These are phyloP conservation scores for Gossypium turneri DNA, from an alignment of 345 rosid species.

Conservation along the genomic window DNA sequence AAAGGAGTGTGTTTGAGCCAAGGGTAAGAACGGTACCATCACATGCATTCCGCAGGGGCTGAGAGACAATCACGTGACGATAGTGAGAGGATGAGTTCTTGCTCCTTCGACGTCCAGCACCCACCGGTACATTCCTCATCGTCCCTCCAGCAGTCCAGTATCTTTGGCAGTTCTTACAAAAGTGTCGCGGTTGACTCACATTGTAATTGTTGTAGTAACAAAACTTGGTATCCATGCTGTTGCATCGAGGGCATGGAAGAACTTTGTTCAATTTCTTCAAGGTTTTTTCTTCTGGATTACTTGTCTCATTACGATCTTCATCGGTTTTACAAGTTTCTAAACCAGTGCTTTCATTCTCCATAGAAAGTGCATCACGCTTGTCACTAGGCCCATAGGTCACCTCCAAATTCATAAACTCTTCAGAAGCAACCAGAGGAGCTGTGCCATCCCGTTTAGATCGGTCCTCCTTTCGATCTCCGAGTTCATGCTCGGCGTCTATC, in stretches of 20 bases:
- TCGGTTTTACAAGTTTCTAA: constrained; percentile 36
- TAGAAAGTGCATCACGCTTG: constrained; percentile 25
- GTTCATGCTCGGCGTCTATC: constrained; percentile 32
- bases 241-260: constrained; percentile 86
- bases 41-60: constrained; percentile 47
- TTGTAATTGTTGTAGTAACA: constrained; percentile 95
- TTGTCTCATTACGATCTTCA: constrained; percentile 47
- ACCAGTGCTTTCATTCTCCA: constrained; percentile 29
- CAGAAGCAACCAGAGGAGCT: constrained; percentile 15
- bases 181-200: constrained; percentile 89
- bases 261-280: constrained; percentile 85
- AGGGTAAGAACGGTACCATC: constrained; percentile 67
- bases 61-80: constrained; percentile 61
- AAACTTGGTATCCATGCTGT: constrained; percentile 91
- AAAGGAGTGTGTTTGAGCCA: constrained; percentile 63
- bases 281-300: constrained; percentile 47
- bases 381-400: constrained; percentile 35
- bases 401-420: constrained; percentile 29
- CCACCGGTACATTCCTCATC: constrained; percentile 92
- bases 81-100: constrained; percentile 70
- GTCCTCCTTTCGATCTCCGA: constrained; percentile 7
- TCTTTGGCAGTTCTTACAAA: constrained; percentile 93
- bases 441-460: constrained; percentile 23
- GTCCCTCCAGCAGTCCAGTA: constrained; percentile 99
- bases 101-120: constrained; percentile 93